phyloP scores from a whole-genome alignment of 2,329 filamentous ascomycete species.

The Colletotrichum ledebouriae region DNA sequence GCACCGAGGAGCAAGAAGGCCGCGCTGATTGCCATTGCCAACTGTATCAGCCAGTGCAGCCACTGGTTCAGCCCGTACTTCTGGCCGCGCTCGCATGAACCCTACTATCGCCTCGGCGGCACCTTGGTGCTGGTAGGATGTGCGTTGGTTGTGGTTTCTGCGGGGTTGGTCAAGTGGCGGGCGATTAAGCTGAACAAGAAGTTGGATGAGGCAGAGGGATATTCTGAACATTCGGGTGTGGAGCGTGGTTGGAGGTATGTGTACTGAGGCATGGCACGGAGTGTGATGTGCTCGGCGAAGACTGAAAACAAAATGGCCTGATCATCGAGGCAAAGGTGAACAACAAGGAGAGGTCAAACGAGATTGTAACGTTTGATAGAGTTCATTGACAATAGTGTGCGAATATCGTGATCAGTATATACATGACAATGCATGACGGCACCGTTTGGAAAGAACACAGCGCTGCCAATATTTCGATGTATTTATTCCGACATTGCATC shows the following conservation, averaged over 20 bases:
- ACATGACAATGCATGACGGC: background rate
- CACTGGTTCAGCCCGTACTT: conserved; percentile 59
- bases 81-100: conserved; percentile 46
- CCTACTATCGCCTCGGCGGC: conserved; percentile 47
- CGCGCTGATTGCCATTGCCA: conserved; percentile 56
- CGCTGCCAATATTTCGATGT: background rate
- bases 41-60: conserved; percentile 53
- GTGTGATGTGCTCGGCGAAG: background rate
- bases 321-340: background rate
- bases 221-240: conserved; percentile 43
- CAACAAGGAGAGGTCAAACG: background rate
- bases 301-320: background rate
- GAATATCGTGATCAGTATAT: conserved; percentile 25
- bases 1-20: conserved; percentile 55
- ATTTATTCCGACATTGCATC: conserved; percentile 1
- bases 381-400: conserved; percentile 3
- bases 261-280: background rate
- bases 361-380: no score
- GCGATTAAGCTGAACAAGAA: conserved; percentile 45
- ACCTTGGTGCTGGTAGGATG: conserved; percentile 63
- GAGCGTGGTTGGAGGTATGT: conserved; percentile 45
- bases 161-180: conserved; percentile 43
- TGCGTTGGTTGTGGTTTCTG: conserved; percentile 69
- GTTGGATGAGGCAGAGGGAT: conserved; percentile 47
- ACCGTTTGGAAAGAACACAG: background rate